A percentile compares a stretch with the other conserved stretches of the same genome.
These are phyloP conservation scores for Fibroporia radiculosa DNA, from an alignment of 768 basidiomycete genomes.

Conservation along the genomic window DNA sequence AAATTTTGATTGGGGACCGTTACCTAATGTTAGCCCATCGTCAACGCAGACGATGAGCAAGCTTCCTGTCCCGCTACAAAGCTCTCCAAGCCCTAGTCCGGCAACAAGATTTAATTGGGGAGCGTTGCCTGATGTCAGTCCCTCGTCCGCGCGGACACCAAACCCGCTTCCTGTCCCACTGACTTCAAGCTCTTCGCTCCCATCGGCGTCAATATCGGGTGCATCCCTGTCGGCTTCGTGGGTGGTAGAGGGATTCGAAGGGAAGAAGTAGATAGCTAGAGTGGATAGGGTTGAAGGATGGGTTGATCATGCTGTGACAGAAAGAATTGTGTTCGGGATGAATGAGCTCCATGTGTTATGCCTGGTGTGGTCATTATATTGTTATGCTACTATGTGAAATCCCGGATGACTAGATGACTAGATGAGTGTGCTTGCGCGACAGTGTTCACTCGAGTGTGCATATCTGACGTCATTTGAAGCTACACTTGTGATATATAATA, in stretches of 20 bases:
- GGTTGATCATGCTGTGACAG: too few relatives aligned
- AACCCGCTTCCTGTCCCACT: neutral
- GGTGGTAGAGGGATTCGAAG: slow-evolving; percentile 6
- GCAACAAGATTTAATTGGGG: too few relatives aligned
- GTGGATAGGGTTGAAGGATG: too few relatives aligned
- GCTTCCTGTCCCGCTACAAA: neutral
- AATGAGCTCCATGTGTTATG: too few relatives aligned
- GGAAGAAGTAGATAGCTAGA: too few relatives aligned
- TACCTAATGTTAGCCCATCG: slow-evolving; percentile 32
- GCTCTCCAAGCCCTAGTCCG: neutral
- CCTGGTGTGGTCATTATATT: too few relatives aligned
- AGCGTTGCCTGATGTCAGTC: too few relatives aligned
- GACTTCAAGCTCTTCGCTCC: neutral
- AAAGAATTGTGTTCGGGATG: too few relatives aligned
- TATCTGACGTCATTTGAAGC: neutral
- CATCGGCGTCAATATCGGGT: too few relatives aligned
- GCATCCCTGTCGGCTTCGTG: slow-evolving; percentile 11
- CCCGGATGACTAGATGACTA: neutral
- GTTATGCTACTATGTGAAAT: neutral
- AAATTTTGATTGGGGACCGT: slow-evolving; percentile 55
- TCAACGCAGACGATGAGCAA: slow-evolving; percentile 12
- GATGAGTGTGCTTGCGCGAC: too few relatives aligned
- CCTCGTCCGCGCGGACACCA: too few relatives aligned
- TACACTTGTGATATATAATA: neutral
- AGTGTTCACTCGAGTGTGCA: neutral